Conservation (phyloP, 2,329 filamentous ascomycete genomes). For the Tothia fuscella region DNA sequence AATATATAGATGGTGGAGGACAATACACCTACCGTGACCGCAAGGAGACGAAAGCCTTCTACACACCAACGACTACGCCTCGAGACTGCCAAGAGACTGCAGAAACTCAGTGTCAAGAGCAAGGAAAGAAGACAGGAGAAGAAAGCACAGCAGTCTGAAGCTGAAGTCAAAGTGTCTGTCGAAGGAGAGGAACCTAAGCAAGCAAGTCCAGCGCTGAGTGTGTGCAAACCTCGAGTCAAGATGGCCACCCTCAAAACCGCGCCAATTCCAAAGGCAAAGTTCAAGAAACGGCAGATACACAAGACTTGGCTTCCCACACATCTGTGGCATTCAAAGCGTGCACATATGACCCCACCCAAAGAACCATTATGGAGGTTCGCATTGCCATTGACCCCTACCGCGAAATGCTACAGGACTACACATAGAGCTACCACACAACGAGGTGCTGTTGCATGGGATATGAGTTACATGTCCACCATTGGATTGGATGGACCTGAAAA, state of each 20-base stretch:
- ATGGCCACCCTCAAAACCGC: conserved; percentile 58
- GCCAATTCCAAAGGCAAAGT: conserved; percentile 52
- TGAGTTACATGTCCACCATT: conserved; percentile 86
- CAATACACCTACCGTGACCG: conserved; percentile 72
- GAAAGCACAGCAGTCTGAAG: conserved; percentile 22
- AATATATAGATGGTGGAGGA: conserved; percentile 65
- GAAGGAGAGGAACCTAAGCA: conserved; percentile 15
- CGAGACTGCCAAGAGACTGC: conserved; percentile 63
- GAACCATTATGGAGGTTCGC: conserved; percentile 84
- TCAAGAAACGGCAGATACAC: conserved; percentile 69
- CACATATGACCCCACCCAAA: conserved; percentile 70
- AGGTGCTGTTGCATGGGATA: conserved; percentile 81
- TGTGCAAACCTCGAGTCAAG: conserved; percentile 51
- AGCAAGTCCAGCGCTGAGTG: conserved; percentile 20
- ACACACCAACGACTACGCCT: conserved; percentile 48
- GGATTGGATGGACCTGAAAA: conserved; percentile 55
- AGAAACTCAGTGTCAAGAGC: conserved; percentile 38
- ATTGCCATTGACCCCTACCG: conserved; percentile 70
- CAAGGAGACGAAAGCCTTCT: conserved; percentile 47
- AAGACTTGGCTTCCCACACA: conserved; percentile 96
- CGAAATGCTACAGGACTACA: conserved; percentile 80
- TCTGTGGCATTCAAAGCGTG: conserved; percentile 83
- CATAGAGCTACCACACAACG: conserved; percentile 66
- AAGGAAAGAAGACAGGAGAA: conserved; percentile 21
- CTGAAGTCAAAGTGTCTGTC: conserved; percentile 16